Evolutionary conservation across 495 filamentous ascomycete genomes (phyloP), one percentile per base, ranked within the genome.

Genomic region (Aspergillus egyptiacus): DNA sequence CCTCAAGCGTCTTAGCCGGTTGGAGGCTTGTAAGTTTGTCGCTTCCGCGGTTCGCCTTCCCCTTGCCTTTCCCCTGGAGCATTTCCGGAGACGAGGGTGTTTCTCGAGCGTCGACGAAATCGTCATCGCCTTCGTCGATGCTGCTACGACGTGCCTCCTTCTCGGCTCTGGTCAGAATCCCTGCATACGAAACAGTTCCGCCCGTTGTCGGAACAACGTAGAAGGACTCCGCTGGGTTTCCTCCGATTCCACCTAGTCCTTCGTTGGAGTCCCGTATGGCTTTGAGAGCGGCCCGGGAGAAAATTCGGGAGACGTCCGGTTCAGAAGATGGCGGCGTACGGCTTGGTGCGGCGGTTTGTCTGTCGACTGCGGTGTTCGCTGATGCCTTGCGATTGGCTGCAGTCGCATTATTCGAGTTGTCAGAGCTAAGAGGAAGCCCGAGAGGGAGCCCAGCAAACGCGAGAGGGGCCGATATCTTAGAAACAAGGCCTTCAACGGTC

Each of bases 121-220:
- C 85, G 17, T 89, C 82, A 24, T 87, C 84, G n/a, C 77, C 78
- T 5, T 80, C 72, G 3, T 82, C 79, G 3, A 76, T 51, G 35
- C 64, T 69, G 43, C 63, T 66, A 31, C 67, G 47, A 35, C 71
- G 67, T 55, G 76, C 68, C 70, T 83, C 84, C 44, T 82, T 85
- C 43, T 85, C 78, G 2, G 81, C 84, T 48, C 86, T 80, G 7
- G 78, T 79, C 1, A 96, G 70, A 22, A 98, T 94, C 35, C 81
- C 85, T 3, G 93, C 91, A 61, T 97, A 98, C 0, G 87, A 86
- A 33, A 87, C 80, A 0, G 89, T 95, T 48, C 89, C 87, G 22
- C 93, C 93, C 5, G 87, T 86, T 0, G 86, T 83, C 7, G 91
- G 93, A 0, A 98, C 93, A 1, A 98, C 87, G 60, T 96, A 96